These are phyloP conservation scores for Rhizomucor pusillus DNA, from an alignment of 371 early-diverging fungal genomes.

Conservation along the genomic window DNA sequence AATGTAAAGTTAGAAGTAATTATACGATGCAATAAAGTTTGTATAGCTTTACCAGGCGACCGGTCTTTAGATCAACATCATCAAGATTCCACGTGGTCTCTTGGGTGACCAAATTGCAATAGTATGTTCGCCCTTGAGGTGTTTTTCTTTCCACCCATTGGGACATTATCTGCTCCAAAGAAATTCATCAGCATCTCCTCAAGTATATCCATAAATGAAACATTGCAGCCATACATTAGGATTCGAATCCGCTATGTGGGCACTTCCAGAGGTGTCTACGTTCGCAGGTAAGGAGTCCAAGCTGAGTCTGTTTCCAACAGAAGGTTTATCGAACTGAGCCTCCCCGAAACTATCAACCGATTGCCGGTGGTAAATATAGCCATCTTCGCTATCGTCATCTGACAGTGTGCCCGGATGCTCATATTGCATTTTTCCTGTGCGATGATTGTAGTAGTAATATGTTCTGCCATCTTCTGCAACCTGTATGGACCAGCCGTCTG, in stretches of 20 bases:
- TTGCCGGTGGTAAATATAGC: not conserved
- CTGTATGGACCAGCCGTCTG: constrained; percentile 41
- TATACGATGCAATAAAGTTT: not conserved
- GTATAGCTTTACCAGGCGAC: constrained; percentile 25
- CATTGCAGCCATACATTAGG: not conserved
- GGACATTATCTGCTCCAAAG: constrained; percentile 20
- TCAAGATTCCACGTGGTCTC: constrained; percentile 68
- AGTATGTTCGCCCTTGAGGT: constrained; percentile 69
- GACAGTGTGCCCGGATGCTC: constrained; percentile 24
- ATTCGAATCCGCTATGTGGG: not conserved
- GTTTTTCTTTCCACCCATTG: constrained; percentile 61
- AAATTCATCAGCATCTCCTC: not conserved
- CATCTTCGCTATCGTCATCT: constrained; percentile 12
- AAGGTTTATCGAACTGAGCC: constrained; percentile 4
- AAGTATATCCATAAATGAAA: not conserved
- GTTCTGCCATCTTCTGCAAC: constrained; percentile 38
- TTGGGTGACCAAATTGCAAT: constrained; percentile 78
- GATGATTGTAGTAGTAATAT: constrained; percentile 35
- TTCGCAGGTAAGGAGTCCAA: constrained; percentile 9
- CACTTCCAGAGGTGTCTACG: not conserved
- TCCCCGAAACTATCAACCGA: constrained; percentile 9
- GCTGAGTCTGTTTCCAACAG: not conserved
- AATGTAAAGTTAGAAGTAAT: not conserved
- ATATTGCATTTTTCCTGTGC: constrained; percentile 28
- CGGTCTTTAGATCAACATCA: constrained; percentile 41